phyloP scores from a whole-genome alignment of 768 basidiomycete species.

The Leccinum truebloodii region DNA sequence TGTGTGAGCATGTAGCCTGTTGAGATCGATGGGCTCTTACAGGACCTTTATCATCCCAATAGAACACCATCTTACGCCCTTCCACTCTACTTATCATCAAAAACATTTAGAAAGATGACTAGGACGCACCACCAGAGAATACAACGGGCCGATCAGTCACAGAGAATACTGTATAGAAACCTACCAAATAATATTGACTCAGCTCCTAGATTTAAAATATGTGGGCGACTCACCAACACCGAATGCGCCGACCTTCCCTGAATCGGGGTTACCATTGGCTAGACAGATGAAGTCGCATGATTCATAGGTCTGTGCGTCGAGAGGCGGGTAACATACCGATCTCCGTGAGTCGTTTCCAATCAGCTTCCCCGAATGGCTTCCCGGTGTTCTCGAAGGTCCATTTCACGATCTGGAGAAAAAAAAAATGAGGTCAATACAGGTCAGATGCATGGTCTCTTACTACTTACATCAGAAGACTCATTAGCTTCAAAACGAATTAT shows the following conservation, averaged over 20 bases:
- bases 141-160: constrained; percentile 79
- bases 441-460: constrained; percentile 26
- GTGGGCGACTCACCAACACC: constrained; percentile 58
- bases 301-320: neutral
- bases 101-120: constrained; percentile 17
- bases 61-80: constrained; percentile 90
- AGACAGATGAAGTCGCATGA: constrained; percentile 3
- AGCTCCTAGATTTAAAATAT: neutral
- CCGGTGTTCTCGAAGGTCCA: constrained; percentile 47
- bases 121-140: constrained; percentile 59
- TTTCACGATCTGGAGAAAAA: constrained; percentile 22
- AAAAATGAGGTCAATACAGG: neutral
- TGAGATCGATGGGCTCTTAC: constrained; percentile 46
- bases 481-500: constrained; percentile 76
- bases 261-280: constrained; percentile 93
- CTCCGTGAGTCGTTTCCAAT: constrained; percentile 89
- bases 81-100: constrained; percentile 6
- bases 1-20: neutral
- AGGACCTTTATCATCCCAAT: constrained; percentile 79
- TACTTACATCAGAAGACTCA: too few relatives aligned
- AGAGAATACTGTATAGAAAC: constrained; percentile 77
- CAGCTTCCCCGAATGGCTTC: constrained; percentile 73
- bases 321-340: constrained; percentile 53
- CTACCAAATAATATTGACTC: constrained; percentile 35
- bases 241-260: constrained; percentile 92